A percentile compares a stretch with the other conserved stretches of the same genome.
Evolutionary conservation across 495 filamentous ascomycete species (phyloP).

Genomic region (Hypoxylon intermedium): DNA sequence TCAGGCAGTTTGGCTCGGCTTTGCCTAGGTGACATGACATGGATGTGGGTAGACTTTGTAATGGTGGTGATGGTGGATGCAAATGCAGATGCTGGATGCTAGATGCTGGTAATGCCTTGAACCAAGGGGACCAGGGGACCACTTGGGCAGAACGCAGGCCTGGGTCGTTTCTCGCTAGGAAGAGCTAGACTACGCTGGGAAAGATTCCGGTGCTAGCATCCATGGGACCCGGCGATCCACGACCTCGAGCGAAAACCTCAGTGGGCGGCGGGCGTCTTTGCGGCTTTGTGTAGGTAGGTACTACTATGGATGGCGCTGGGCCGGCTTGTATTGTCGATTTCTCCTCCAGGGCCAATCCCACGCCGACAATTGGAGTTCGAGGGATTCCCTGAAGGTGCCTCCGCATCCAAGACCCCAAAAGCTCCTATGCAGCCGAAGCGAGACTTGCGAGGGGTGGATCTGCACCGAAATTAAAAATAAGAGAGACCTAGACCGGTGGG

Average conservation of each 20-base stretch:
- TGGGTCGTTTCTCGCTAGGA: background rate
- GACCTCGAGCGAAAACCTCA: conserved; percentile 20
- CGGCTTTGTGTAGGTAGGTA: conserved; percentile 10
- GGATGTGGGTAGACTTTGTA: conserved; percentile 38
- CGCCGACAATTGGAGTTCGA: conserved; percentile 34
- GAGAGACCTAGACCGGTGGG: conserved; percentile 29
- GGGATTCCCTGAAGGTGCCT: conserved; percentile 34
- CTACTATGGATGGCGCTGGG: conserved; percentile 1
- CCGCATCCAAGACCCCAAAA: conserved; percentile 36
- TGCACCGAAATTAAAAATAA: conserved; percentile 39
- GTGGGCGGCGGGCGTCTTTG: conserved; percentile 25
- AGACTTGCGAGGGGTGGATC: conserved; percentile 41
- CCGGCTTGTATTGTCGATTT: conserved; percentile 28
- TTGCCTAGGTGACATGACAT: conserved; percentile 35
- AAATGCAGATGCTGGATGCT: no score
- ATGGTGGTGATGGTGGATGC: conserved; percentile 23
- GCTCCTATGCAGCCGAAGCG: conserved; percentile 40
- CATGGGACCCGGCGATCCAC: conserved; percentile 39
- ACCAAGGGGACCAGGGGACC: conserved; percentile 11
- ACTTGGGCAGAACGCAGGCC: conserved; percentile 10
- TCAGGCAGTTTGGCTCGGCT: conserved; percentile 42
- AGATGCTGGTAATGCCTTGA: conserved; percentile 38
- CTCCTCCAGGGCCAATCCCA: conserved; percentile 35
- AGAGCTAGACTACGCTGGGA: conserved; percentile 33
- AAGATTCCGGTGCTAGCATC: conserved; percentile 36